phyloP scores from a whole-genome alignment of 768 basidiomycete species.

The Guyanaporus albipodus region DNA sequence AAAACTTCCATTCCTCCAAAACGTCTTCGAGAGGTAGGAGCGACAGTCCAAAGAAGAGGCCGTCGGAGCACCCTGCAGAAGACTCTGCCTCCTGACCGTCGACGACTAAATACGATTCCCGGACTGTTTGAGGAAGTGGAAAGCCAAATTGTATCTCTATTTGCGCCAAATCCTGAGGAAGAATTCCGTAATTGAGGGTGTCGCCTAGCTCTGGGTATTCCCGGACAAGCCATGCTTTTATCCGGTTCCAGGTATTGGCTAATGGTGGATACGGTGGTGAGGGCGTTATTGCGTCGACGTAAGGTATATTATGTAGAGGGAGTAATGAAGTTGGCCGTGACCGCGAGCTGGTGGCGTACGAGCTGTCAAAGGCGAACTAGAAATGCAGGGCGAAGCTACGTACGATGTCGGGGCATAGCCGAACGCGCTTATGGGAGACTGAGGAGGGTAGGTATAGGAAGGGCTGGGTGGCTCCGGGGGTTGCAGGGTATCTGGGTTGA shows the following conservation, averaged over 20 bases:
- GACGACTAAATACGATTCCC: conserved; percentile 82
- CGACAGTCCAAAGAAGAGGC: conserved; percentile 94
- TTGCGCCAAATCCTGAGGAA: conserved; percentile 71
- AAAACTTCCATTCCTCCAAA: conserved; percentile 93
- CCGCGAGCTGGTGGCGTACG: conserved; percentile 30
- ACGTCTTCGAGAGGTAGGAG: conserved; percentile 91
- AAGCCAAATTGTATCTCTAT: conserved; percentile 85
- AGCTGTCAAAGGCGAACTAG: conserved; percentile 3
- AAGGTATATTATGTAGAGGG: conserved; percentile 59
- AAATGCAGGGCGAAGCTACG: conserved; percentile 8
- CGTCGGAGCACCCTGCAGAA: conserved; percentile 81
- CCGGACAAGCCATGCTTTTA: conserved; percentile 74
- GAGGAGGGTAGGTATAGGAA: conserved; percentile 78
- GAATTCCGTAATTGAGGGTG: conserved; percentile 89
- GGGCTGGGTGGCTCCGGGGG: conserved; percentile 48
- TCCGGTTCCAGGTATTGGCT: conserved; percentile 77
- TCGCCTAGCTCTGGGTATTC: conserved; percentile 95
- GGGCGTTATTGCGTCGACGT: conserved; percentile 37
- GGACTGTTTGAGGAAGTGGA: conserved; percentile 77
- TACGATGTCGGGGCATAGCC: conserved; percentile 60
- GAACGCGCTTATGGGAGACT: conserved; percentile 48
- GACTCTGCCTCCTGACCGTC: conserved; percentile 96
- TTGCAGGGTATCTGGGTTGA: conserved; percentile 50
- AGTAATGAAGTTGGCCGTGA: conserved; percentile 56
- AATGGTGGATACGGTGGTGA: conserved; percentile 67